These are phyloP conservation scores for Ophiostoma triangulosporum DNA, from an alignment of 2,329 filamentous ascomycete genomes.

Conservation along the genomic window DNA sequence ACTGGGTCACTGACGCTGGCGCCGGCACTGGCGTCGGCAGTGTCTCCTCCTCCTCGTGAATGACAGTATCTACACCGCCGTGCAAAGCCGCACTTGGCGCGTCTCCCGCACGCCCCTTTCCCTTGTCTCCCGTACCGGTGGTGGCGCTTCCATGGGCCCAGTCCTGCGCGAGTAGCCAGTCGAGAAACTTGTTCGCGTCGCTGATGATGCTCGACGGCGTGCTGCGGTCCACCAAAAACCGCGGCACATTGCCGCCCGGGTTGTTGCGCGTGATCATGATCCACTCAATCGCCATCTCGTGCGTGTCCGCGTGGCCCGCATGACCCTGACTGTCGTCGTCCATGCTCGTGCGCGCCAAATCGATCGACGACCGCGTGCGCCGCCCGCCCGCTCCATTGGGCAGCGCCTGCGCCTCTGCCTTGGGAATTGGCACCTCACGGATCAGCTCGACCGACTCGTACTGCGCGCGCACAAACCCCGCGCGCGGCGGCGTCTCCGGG, in stretches of 20 bases:
- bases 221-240: conserved; percentile 82
- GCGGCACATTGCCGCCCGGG: conserved; percentile 74
- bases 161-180: conserved; percentile 44
- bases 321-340: conserved; percentile 14
- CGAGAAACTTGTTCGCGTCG: conserved; percentile 69
- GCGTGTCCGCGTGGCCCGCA: conserved; percentile 15
- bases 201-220: conserved; percentile 68
- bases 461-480: conserved; percentile 66
- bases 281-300: conserved; percentile 57
- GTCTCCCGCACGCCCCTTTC: conserved; percentile 3
- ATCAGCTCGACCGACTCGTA: conserved; percentile 92
- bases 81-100: no score
- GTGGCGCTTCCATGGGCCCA: not conserved
- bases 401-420: conserved; percentile 20
- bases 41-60: conserved; percentile 13
- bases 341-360: conserved; percentile 24
- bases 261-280: conserved; percentile 86
- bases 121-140: not conserved
- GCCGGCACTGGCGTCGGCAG: no score
- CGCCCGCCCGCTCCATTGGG: conserved; percentile 15
- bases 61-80: no score
- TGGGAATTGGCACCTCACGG: conserved; percentile 54
- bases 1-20: not conserved
- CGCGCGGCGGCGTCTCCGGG: conserved; percentile 52
- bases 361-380: conserved; percentile 30